Percentiles rank a stretch among this genome's conserved stretches.
Conservation (phyloP, 305 asterid species). For the Solanum hybrid region DNA sequence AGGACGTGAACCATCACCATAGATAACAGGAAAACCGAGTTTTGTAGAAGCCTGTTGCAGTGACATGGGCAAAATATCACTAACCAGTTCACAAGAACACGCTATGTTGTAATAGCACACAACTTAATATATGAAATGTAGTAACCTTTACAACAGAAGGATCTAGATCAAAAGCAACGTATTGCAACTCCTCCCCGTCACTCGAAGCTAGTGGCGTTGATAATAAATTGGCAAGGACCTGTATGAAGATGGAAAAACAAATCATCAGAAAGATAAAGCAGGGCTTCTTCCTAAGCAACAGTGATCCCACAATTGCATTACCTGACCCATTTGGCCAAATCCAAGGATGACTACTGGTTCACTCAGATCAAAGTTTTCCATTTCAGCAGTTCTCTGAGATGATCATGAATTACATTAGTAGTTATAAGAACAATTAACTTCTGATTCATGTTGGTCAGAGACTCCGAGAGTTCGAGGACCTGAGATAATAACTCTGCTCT, state of each 20-base stretch:
- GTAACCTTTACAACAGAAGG: constrained; percentile 83
- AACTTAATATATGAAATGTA: constrained; percentile 2
- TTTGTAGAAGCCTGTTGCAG: constrained; percentile 62
- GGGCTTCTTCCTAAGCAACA: constrained; percentile 6
- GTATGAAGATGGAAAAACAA: constrained; percentile 15
- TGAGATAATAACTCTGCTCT: neutral
- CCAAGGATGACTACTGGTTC: constrained; percentile 97
- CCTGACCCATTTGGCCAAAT: constrained; percentile 97
- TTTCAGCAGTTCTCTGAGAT: constrained; percentile 51
- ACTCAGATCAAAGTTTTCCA: constrained; percentile 55
- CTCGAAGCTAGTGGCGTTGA: constrained; percentile 73
- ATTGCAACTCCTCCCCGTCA: constrained; percentile 63
- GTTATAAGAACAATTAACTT: neutral
- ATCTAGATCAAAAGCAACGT: constrained; percentile 88
- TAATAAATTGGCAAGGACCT: constrained; percentile 97
- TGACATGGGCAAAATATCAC: constrained; percentile 7
- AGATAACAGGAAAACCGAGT: constrained; percentile 85
- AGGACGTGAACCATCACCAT: constrained; percentile 96
- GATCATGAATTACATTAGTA: constrained; percentile 9
- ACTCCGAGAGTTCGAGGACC: neutral
- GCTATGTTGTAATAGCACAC: neutral
- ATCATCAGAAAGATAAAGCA: constrained; percentile 13
- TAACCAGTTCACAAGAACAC: neutral
- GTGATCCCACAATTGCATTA: constrained; percentile 15
- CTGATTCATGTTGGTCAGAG: neutral